These are phyloP conservation scores for Naematelia encephala DNA, from an alignment of 768 basidiomycete species.

Conservation along the genomic window DNA sequence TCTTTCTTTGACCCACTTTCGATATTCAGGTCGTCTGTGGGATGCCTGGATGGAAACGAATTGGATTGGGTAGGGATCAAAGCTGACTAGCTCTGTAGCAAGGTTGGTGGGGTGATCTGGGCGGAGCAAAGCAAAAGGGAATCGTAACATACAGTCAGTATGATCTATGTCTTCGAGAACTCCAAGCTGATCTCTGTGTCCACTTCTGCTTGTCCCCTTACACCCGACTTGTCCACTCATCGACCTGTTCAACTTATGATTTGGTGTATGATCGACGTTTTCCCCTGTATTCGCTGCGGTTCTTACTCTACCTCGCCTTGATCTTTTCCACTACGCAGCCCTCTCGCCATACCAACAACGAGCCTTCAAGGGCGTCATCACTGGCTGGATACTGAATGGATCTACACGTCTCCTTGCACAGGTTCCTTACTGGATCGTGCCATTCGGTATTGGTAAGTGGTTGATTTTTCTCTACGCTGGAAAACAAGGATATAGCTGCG, in stretches of 20 bases:
- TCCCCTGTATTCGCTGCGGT: background rate
- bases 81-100: conserved; percentile 55
- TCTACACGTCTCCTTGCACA: conserved; percentile 71
- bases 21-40: background rate
- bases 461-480: background rate
- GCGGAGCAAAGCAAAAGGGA: conserved; percentile 68
- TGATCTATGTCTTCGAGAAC: background rate
- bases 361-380: conserved; percentile 67
- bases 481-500: too few species aligned
- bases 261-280: background rate
- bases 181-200: background rate
- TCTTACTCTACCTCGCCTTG: too few species aligned
- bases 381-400: conserved; percentile 80
- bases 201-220: background rate
- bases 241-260: background rate
- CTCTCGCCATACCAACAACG: conserved; percentile 79
- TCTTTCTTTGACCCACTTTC: background rate
- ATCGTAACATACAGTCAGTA: conserved; percentile 75
- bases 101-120: conserved; percentile 86
- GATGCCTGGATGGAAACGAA: too few species aligned
- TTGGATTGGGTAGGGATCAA: background rate
- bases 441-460: conserved; percentile 70
- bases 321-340: conserved; percentile 53
- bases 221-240: background rate
- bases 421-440: conserved; percentile 72